A percentile compares a stretch with the other conserved stretches of the same genome.
These are phyloP conservation scores for Cryptococcus hybrid DNA, from an alignment of 1,284 basidiomycete genomes.

Conservation along the genomic window DNA sequence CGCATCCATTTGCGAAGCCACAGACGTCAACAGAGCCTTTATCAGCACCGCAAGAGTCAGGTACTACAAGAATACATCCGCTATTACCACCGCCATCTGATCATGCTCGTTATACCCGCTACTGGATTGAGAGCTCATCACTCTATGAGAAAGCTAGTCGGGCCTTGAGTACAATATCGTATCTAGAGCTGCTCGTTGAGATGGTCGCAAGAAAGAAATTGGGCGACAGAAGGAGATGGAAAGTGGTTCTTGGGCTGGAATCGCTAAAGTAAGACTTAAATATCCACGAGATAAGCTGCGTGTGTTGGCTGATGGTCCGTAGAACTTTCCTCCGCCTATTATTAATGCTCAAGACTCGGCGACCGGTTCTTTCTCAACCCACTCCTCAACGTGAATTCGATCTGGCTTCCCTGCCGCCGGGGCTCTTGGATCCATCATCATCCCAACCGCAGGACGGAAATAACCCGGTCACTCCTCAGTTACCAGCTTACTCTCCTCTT, in stretches of 20 bases:
- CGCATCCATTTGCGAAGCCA: constrained; percentile 53
- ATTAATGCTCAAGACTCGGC: constrained; percentile 66
- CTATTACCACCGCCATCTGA: constrained; percentile 39
- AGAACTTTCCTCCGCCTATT: constrained; percentile 71
- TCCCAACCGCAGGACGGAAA: neutral
- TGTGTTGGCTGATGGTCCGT: neutral
- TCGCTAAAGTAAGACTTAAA: constrained; percentile 64
- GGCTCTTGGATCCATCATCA: constrained; percentile 15
- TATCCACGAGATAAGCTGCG: neutral
- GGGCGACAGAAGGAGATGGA: constrained; percentile 63
- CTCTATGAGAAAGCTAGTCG: constrained; percentile 74
- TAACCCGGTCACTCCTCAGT: constrained; percentile 50
- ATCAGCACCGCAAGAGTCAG: constrained; percentile 1
- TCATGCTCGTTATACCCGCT: constrained; percentile 64
- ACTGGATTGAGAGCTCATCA: constrained; percentile 67
- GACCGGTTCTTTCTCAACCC: constrained; percentile 69
- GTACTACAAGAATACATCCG: constrained; percentile 17
- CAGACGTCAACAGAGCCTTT: constrained; percentile 57
- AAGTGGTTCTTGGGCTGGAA: constrained; percentile 70
- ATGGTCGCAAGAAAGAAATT: constrained; percentile 70
- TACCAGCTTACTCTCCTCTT: constrained; percentile 59
- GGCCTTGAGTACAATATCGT: constrained; percentile 68
- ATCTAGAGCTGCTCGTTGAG: constrained; percentile 76
- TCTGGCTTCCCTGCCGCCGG: constrained; percentile 59
- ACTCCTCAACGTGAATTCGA: constrained; percentile 85